Evolutionary conservation across 2,329 filamentous ascomycete genomes (phyloP).

Genomic region (Knufia fluminis): DNA sequence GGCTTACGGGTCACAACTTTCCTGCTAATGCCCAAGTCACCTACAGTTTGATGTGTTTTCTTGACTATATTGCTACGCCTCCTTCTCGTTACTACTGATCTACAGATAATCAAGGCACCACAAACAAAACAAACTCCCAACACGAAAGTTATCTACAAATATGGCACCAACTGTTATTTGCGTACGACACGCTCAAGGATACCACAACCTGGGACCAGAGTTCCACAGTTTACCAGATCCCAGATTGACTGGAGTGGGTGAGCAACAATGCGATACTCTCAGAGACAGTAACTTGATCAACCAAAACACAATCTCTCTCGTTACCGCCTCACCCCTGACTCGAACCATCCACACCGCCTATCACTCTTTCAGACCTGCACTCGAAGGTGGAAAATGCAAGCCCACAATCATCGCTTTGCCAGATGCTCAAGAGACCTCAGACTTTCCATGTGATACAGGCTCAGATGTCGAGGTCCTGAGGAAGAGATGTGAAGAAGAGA

Average conservation of each 20-base stretch:
- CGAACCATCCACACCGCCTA: slow-evolving; percentile 73
- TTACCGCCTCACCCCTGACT: slow-evolving; percentile 67
- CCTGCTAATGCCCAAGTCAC: not conserved
- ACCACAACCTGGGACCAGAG: slow-evolving; percentile 64
- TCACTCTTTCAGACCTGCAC: slow-evolving; percentile 53
- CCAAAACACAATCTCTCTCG: slow-evolving; percentile 44
- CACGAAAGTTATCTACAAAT: not conserved
- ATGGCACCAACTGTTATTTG: slow-evolving; percentile 20
- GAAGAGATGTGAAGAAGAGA: slow-evolving; percentile 50
- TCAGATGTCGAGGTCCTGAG: slow-evolving; percentile 46
- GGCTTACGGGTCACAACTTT: not conserved
- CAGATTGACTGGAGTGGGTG: slow-evolving; percentile 64
- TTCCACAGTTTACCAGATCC: slow-evolving; percentile 72
- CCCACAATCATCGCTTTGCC: slow-evolving; percentile 58
- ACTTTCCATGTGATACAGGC: slow-evolving; percentile 68
- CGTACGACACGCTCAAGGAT: slow-evolving; percentile 46
- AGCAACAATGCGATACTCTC: slow-evolving; percentile 62
- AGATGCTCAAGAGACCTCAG: slow-evolving; percentile 68
- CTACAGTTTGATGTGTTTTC: not conserved
- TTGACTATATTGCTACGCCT: not conserved
- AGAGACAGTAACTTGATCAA: slow-evolving; percentile 46
- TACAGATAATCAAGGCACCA: not conserved
- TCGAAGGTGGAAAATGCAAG: slow-evolving; percentile 36
- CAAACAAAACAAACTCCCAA: too few relatives aligned
- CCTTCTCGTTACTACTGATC: not conserved